phyloP scores from a whole-genome alignment of 345 rosid species.

The Brassica napus region DNA sequence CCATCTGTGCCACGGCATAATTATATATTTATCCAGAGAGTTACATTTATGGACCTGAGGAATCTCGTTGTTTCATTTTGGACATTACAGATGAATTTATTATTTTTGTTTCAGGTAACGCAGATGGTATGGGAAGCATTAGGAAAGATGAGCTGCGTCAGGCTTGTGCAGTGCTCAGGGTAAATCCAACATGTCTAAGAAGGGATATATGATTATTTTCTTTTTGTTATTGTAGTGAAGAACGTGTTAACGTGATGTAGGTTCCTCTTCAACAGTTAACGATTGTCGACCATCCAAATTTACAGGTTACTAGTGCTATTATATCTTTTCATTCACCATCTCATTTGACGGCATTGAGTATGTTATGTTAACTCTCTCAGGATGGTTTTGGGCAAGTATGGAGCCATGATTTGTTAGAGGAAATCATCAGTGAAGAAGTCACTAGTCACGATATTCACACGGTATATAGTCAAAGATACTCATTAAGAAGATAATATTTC shows the following conservation, averaged over 20 bases:
- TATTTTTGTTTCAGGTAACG: constrained; percentile 46
- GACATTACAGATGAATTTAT: not conserved
- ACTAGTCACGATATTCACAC: constrained; percentile 46
- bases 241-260: constrained; percentile 39
- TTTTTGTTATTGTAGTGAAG: not conserved
- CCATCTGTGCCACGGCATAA: not conserved
- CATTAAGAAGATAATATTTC: not conserved
- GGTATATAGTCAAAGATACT: constrained; percentile 41
- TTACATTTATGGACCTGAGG: not conserved
- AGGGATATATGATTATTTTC: too few relatives aligned
- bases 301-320: constrained; percentile 53
- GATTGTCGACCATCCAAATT: constrained; percentile 61
- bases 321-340: constrained; percentile 5
- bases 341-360: not conserved
- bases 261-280: constrained; percentile 63
- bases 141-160: too few relatives aligned
- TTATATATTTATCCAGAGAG: not conserved
- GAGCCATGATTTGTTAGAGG: constrained; percentile 61
- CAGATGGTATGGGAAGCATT: constrained; percentile 39
- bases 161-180: constrained; percentile 79
- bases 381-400: constrained; percentile 80
- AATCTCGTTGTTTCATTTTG: not conserved
- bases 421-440: constrained; percentile 66
- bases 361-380: constrained; percentile 43
- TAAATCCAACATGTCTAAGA: constrained; percentile 11